Evolutionary conservation across 208 protist genomes (phyloP), one percentile per base, ranked within the genome.

Genomic region (Trypanosoma platydactyli): DNA sequence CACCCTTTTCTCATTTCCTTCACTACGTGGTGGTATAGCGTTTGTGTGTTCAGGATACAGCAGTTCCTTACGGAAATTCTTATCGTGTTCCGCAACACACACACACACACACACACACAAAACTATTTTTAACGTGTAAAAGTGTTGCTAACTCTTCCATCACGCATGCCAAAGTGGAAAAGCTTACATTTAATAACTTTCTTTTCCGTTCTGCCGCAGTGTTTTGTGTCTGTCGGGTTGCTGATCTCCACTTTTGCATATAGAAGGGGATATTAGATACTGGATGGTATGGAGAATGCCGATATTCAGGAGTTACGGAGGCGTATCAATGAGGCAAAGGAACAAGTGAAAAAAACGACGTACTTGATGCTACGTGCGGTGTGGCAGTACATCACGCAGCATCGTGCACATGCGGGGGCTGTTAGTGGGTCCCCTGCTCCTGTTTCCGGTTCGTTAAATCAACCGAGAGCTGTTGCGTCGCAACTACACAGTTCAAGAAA

Each of bases 351-450:
- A 3, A 78, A 71, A 15, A 52, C 83, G 45, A 76, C 76, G 35
- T 54, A 54, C 44, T 71, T 92, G 46, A 83, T 81, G 57, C 54
- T 88, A 4, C 75, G 81, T 45, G 80, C 86, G 1, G 82, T 88
- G 27, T 92, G 81, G 82, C 76, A 89, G 42, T 68, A 70, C 38
- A 53, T 91, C n/a, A 76, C 64, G 25, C 65, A 64, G 1, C 64
- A 64, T 15, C 73, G 67, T 41, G 25, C 65, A 68, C 45, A 24
- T 71, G 16, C 50, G 38, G 15, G 20, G 5, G 50, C 65, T 18
- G 29, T 4, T 5, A 50, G 52, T 3, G 25, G 16, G 13, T 42
- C 51, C 35, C 57, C 52, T 60, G n/a, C 33, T 27, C 2, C 5
- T 18, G 48, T 15, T 38, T 5, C 57, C 15, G 51, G 22, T 44